A percentile compares a stretch with the other conserved stretches of the same genome.
Evolutionary conservation across 768 basidiomycete species (phyloP).

Genomic region (Piloderma croceum): DNA sequence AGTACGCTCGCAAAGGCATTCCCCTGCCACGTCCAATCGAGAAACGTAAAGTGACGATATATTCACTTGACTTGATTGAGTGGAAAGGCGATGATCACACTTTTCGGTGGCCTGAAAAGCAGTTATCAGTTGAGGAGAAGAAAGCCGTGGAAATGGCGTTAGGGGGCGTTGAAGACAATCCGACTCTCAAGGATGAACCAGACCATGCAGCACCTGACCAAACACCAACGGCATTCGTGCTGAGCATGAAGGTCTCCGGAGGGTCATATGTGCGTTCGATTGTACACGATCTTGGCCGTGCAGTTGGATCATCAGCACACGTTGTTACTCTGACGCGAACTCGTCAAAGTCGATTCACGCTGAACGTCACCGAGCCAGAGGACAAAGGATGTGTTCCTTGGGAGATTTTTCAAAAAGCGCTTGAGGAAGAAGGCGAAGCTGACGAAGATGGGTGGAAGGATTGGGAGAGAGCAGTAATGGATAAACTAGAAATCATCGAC

Average conservation of each 20-base stretch:
- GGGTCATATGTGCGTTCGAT: constrained; percentile 97
- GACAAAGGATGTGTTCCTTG: constrained; percentile 67
- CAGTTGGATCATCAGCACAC: constrained; percentile 83
- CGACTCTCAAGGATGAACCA: constrained; percentile 28
- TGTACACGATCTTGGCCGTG: constrained; percentile 85
- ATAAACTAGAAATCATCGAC: constrained; percentile 54
- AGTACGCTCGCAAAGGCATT: constrained; percentile 88
- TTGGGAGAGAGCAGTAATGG: constrained; percentile 83
- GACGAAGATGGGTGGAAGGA: constrained; percentile 63
- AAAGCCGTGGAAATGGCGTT: constrained; percentile 63
- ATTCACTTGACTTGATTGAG: constrained; percentile 69
- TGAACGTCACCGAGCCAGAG: constrained; percentile 40
- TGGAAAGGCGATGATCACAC: constrained; percentile 76
- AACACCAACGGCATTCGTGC: constrained; percentile 71
- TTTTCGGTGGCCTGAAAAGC: constrained; percentile 72
- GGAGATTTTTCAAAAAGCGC: constrained; percentile 63
- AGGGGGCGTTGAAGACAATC: constrained; percentile 38
- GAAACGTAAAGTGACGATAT: constrained; percentile 73
- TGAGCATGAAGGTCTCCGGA: constrained; percentile 90
- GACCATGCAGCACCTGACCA: constrained; percentile 35
- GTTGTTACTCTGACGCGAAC: constrained; percentile 87
- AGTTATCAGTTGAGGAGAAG: constrained; percentile 63
- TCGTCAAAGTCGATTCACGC: constrained; percentile 79
- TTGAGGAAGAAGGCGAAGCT: constrained; percentile 44
- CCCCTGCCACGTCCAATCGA: constrained; percentile 95